phyloP scores from a whole-genome alignment of 2,329 filamentous ascomycete species.

The Microcyclosporella mali region DNA sequence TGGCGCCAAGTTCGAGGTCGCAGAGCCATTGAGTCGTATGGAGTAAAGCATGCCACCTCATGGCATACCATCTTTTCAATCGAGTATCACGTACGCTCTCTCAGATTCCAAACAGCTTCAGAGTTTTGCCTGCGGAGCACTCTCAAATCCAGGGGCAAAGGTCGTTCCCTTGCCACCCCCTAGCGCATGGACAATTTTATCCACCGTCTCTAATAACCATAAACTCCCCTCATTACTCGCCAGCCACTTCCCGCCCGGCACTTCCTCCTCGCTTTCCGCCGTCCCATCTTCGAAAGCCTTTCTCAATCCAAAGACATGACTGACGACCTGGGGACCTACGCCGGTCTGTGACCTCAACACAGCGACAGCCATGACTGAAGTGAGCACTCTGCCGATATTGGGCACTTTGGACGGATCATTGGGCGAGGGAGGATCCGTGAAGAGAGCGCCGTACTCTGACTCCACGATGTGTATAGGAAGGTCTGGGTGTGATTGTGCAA shows the following conservation, averaged over 20 bases:
- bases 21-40: slow-evolving; percentile 51
- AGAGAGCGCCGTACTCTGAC: slow-evolving; percentile 65
- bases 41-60: slow-evolving; percentile 25
- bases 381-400: slow-evolving; percentile 63
- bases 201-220: slow-evolving; percentile 58
- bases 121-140: slow-evolving; percentile 39
- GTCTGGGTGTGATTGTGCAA: slow-evolving; percentile 72
- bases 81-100: not conserved
- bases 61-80: not conserved
- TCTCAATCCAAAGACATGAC: slow-evolving; percentile 72
- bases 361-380: slow-evolving; percentile 65
- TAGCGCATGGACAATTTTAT: slow-evolving; percentile 51
- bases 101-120: not conserved
- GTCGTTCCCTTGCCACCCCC: slow-evolving; percentile 45
- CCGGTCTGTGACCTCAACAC: slow-evolving; percentile 74
- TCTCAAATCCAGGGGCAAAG: slow-evolving; percentile 49
- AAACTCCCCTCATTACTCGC: slow-evolving; percentile 58
- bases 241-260: slow-evolving; percentile 55
- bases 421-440: slow-evolving; percentile 58
- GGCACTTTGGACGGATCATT: slow-evolving; percentile 27
- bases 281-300: slow-evolving; percentile 68
- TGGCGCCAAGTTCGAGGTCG: slow-evolving; percentile 59
- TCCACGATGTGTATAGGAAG: slow-evolving; percentile 73
- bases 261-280: slow-evolving; percentile 48
- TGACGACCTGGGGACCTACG: slow-evolving; percentile 74